phyloP scores from a whole-genome alignment of 768 basidiomycete species.

The Boletus vermiculosoides region DNA sequence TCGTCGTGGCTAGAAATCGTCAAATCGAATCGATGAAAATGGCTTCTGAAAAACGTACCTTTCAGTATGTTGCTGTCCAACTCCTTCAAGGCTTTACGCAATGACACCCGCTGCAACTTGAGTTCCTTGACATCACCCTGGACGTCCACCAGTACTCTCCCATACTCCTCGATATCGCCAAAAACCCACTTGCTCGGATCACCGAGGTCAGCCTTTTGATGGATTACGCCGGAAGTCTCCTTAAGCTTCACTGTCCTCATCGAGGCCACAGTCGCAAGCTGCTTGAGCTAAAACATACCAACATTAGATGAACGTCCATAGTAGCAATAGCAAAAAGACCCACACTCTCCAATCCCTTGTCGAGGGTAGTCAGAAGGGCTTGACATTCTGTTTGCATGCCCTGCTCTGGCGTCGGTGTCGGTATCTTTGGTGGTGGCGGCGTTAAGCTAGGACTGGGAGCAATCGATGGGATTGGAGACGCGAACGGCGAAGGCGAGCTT shows the following conservation, averaged over 20 bases:
- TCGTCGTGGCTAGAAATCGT: slow-evolving; percentile 60
- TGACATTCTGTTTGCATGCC: slow-evolving; percentile 70
- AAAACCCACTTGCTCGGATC: slow-evolving; percentile 52
- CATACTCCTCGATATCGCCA: slow-evolving; percentile 52
- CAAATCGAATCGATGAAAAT: neutral
- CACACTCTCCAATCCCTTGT: slow-evolving; percentile 59
- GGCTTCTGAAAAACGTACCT: slow-evolving; percentile 40
- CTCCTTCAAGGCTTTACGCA: slow-evolving; percentile 48
- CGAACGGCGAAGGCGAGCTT: slow-evolving; percentile 2
- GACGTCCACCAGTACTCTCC: slow-evolving; percentile 34
- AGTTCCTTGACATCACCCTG: slow-evolving; percentile 53
- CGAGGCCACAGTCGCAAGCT: slow-evolving; percentile 38
- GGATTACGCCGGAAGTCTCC: slow-evolving; percentile 38
- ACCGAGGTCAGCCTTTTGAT: slow-evolving; percentile 45
- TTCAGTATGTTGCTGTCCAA: slow-evolving; percentile 66
- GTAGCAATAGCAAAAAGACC: slow-evolving; percentile 24
- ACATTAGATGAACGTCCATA: neutral
- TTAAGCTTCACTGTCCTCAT: slow-evolving; percentile 37
- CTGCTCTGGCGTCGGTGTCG: slow-evolving; percentile 39
- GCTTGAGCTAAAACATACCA: slow-evolving; percentile 39
- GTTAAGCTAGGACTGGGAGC: slow-evolving; percentile 4
- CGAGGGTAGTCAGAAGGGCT: slow-evolving; percentile 45
- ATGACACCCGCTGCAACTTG: slow-evolving; percentile 41
- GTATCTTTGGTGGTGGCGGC: slow-evolving; percentile 1
- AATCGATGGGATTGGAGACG: neutral